Evolutionary conservation across 2,329 filamentous ascomycete species (phyloP).

Genomic region (Elsinoe perseae): DNA sequence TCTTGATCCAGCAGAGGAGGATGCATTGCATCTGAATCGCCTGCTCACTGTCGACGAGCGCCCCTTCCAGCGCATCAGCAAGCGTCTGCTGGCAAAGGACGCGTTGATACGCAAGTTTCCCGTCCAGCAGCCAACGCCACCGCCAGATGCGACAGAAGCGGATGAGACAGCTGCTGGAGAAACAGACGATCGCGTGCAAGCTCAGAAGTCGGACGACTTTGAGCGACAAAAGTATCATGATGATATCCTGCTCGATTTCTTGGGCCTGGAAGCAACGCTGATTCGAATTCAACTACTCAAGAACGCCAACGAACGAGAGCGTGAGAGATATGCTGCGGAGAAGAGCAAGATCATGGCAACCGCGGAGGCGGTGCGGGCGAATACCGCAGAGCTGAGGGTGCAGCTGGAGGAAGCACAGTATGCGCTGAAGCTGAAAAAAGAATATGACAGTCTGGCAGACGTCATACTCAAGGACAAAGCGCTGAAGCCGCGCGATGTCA

Average conservation of each 20-base stretch:
- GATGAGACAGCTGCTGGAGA: slow-evolving; percentile 43
- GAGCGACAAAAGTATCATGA: slow-evolving; percentile 65
- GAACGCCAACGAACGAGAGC: slow-evolving; percentile 73
- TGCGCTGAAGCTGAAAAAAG: slow-evolving; percentile 69
- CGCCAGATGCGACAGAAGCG: slow-evolving; percentile 49
- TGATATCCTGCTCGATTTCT: slow-evolving; percentile 80
- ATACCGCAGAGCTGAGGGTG: slow-evolving; percentile 62
- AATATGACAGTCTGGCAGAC: slow-evolving; percentile 80
- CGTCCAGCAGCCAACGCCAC: slow-evolving; percentile 56
- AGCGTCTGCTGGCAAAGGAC: slow-evolving; percentile 64
- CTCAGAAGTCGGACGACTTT: slow-evolving; percentile 32
- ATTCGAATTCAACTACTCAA: slow-evolving; percentile 81
- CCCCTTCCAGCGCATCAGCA: slow-evolving; percentile 81
- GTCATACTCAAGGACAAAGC: slow-evolving; percentile 76
- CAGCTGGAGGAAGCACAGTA: slow-evolving; percentile 70
- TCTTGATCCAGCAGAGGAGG: slow-evolving; percentile 33
- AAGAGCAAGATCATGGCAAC: slow-evolving; percentile 71
- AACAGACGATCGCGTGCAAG: slow-evolving; percentile 24
- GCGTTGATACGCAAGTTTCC: slow-evolving; percentile 53
- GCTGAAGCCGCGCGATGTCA: slow-evolving; percentile 76
- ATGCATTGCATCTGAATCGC: slow-evolving; percentile 78
- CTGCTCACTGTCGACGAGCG: slow-evolving; percentile 87
- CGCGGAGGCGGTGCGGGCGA: slow-evolving; percentile 67
- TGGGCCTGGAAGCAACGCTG: slow-evolving; percentile 77
- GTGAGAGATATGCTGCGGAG: slow-evolving; percentile 72